Base-by-base conservation (phyloP, 495 filamentous ascomycete species). In the Entonaema liquescens region DNA sequence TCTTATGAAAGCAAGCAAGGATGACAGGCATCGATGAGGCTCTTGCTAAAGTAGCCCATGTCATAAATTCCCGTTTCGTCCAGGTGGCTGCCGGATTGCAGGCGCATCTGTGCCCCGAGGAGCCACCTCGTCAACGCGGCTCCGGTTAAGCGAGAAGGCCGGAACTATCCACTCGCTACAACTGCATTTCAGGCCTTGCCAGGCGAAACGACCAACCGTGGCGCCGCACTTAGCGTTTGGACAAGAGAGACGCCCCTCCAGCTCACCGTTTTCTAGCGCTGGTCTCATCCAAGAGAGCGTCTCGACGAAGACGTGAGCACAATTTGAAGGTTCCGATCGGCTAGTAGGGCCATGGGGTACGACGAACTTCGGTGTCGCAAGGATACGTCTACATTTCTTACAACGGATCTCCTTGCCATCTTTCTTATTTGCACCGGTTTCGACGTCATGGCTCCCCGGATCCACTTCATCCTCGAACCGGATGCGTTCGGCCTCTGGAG, bases 181-280 rank as follows among this genome's bases (percentile, higher is more conserved):
- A 70, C 90, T 97, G 81, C 95, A 99, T 79, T 88, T 90, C 83
- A 98, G 88, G 60, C 96, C 95, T 75, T 96, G 92, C 95, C 96
- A 99, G 29, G 94, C 91, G 73, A 97, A 98, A 68, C 94, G 90
- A 44, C 96, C 95, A 23, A 98, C 88, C 53, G 93, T 92, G 19
- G 90, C 87, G 47, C 82, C 80, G 75, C 95, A 98, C 70, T 90
- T 91, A 0, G 74, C 35, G 70, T 90, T 91, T 28, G 95, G 93
- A 76, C 95, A 98, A 42, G 89, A 89, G 42, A 99, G 78, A 28
- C 93, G 89, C 8, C 94, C 94, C 11, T 93, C 90, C 17, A 98
- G 81, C 42, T 89, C 88, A 26, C 92, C 92, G 60, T 89, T 86
- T 53, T 91, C 90, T 13, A 98, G 86, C 69, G 88, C 89, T 0